A percentile compares a stretch with the other conserved stretches of the same genome.
phyloP scores from a whole-genome alignment of 2,329 filamentous ascomycete species.

The Penicillium verrucosum region DNA sequence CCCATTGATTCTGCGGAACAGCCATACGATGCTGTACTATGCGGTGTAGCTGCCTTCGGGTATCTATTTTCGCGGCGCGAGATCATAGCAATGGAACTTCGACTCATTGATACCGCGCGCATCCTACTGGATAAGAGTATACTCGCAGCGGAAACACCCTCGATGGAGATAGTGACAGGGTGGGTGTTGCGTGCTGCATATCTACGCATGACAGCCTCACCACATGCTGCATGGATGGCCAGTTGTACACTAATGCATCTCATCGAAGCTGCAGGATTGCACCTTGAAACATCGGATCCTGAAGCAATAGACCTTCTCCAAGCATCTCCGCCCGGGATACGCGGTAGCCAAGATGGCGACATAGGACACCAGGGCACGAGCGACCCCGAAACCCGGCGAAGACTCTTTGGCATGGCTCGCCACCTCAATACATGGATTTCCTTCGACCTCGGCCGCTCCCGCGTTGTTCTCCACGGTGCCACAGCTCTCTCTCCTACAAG shows the following conservation, averaged over 20 bases:
- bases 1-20: slow-evolving; percentile 22
- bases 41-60: slow-evolving; percentile 55
- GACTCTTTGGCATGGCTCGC: slow-evolving; percentile 52
- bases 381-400: slow-evolving; percentile 40
- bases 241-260: slow-evolving; percentile 58
- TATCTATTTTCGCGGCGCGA: slow-evolving; percentile 50
- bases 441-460: slow-evolving; percentile 56
- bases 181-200: slow-evolving; percentile 56
- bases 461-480: slow-evolving; percentile 50
- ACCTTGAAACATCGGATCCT: slow-evolving; percentile 26
- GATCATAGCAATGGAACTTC: slow-evolving; percentile 43
- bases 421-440: slow-evolving; percentile 60
- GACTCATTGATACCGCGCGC: slow-evolving; percentile 49
- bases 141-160: slow-evolving; percentile 24
- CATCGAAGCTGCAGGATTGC: slow-evolving; percentile 50
- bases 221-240: slow-evolving; percentile 55
- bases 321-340: slow-evolving; percentile 1
- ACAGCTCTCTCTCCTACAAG: slow-evolving; percentile 38
- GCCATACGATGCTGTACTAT: slow-evolving; percentile 50
- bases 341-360: not conserved
- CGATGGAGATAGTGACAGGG: slow-evolving; percentile 33
- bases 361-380: slow-evolving; percentile 3
- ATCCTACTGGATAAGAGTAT: slow-evolving; percentile 46
- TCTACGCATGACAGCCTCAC: slow-evolving; percentile 52
- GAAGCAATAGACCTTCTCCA: slow-evolving; percentile 6